Percentiles rank a stretch among this genome's conserved stretches.
Evolutionary conservation across 768 basidiomycete species (phyloP).

Genomic region (Suillus alpinus): DNA sequence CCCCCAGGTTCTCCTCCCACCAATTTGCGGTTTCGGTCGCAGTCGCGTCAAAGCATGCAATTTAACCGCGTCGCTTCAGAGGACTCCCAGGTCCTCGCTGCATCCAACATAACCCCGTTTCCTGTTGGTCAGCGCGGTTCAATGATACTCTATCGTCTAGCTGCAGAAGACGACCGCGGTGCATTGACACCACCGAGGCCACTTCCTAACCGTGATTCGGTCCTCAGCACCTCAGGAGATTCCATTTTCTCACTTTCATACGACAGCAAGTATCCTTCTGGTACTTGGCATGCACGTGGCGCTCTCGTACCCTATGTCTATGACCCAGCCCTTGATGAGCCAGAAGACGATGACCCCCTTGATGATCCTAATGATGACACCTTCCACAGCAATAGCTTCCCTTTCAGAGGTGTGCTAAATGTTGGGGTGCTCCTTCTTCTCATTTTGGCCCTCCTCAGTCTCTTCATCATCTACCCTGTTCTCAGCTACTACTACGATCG

Average conservation of each 20-base stretch:
- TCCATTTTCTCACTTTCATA: constrained; percentile 46
- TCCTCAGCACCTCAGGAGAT: constrained; percentile 53
- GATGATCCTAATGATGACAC: constrained; percentile 54
- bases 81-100: constrained; percentile 40
- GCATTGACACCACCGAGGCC: constrained; percentile 32
- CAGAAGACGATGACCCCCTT: constrained; percentile 74
- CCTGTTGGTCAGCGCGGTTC: constrained; percentile 41
- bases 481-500: constrained; percentile 46
- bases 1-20: constrained; percentile 13
- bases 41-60: constrained; percentile 38
- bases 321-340: constrained; percentile 58
- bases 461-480: constrained; percentile 87
- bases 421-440: constrained; percentile 65
- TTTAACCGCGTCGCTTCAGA: constrained; percentile 45
- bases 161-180: constrained; percentile 33
- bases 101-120: constrained; percentile 20
- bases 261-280: constrained; percentile 66
- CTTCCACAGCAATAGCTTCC: constrained; percentile 24
- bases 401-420: constrained; percentile 60
- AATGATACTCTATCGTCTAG: constrained; percentile 67
- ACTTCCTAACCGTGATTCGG: constrained; percentile 35
- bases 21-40: constrained; percentile 33
- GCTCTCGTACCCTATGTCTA: constrained; percentile 66
- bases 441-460: constrained; percentile 54
- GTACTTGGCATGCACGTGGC: constrained; percentile 26